Evolutionary conservation across 2,329 filamentous ascomycete species (phyloP), one percentile per base, ranked within the genome.

Genomic region (Ramularia collo-cygni): DNA sequence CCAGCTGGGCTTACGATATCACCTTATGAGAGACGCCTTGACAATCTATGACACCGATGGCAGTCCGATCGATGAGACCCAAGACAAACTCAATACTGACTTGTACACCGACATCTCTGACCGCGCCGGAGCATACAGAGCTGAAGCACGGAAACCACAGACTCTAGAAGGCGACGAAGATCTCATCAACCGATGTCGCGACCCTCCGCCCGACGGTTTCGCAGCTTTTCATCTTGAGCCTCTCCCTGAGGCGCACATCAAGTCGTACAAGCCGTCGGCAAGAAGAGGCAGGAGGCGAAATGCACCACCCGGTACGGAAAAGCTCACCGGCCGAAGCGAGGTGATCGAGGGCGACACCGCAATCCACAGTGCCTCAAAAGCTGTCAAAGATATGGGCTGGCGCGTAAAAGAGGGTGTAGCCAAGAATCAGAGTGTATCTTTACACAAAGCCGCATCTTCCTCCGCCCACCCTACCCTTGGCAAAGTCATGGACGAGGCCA

Each of bases 71-170:
- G 81, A 95, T 52, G 75, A 81, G 38, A 68, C 76, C 17, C 79
- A 84, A 50, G 92, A 98, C 62, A 76, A 80, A 39, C 75, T 89
- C 55, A 86, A 92, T 21, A 90, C 96, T 60, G 87, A 84, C 50
- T 74, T 98, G 2, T 96, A 93, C 69, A 95, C 96, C 52, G 88
- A 96, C 60, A 85, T 94, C 32, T 73, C 96, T 15, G 90, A 96
- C 58, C 80, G 92, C 38, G 87, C 92, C 30, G 92, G 89, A 59
- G 79, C 85, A 50, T 96, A 87, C 67, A 89, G 94, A 54, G 84
- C 86, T 59, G 90, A 89, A 60, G 68, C 78, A 16, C 72, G 78
- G 24, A 72, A 79, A 6, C 73, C 77, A 6, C 79, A 83, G 48
- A 80, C 83, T 15, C 79, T 93, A 12, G 80, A 89, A 58, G 92